phyloP scores from a whole-genome alignment of 768 basidiomycete species.

The Xerocomellus dryophilus region DNA sequence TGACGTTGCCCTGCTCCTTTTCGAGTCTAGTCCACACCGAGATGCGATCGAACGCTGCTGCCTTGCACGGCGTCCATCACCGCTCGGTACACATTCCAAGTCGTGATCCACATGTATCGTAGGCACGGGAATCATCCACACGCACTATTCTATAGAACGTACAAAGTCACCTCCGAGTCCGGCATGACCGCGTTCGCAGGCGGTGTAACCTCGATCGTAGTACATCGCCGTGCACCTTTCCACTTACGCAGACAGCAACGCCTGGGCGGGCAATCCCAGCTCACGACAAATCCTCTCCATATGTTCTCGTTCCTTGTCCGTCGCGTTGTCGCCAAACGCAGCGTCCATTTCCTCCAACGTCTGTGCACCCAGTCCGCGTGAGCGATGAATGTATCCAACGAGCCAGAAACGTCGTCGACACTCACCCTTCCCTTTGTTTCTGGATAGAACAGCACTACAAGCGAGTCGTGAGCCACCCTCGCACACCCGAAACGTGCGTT shows the following conservation, averaged over 20 bases:
- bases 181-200: background rate
- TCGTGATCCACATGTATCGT: background rate
- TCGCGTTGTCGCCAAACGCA: conserved; percentile 30
- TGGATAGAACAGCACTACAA: conserved; percentile 26
- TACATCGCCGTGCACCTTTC: no score
- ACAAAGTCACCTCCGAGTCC: background rate
- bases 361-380: conserved; percentile 11
- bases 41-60: background rate
- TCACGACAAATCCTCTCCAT: conserved; percentile 29
- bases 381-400: background rate
- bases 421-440: conserved; percentile 35
- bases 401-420: background rate
- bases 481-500: no score
- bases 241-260: conserved; percentile 18
- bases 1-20: no score
- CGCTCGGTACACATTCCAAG: background rate
- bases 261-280: conserved; percentile 28
- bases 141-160: background rate
- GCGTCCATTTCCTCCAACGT: conserved; percentile 35
- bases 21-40: no score
- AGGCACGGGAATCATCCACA: no score
- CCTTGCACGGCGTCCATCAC: background rate
- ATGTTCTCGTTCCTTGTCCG: conserved; percentile 26
- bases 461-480: background rate
- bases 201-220: background rate